Conservation (phyloP, 179 eudicot species). For the Nepenthes alata region DNA sequence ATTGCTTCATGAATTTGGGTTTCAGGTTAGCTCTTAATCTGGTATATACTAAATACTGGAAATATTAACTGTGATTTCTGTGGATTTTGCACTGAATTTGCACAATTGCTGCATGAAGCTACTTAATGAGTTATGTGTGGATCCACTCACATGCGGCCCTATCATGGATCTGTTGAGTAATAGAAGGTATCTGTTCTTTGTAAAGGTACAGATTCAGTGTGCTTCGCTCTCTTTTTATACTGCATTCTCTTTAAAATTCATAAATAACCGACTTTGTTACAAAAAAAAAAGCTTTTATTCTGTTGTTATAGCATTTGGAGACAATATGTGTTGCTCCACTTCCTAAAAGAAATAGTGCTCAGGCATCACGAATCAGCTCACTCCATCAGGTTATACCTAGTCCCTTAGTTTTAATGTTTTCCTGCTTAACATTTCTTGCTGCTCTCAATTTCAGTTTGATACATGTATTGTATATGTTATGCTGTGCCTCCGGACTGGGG, state of each 20-base stretch:
- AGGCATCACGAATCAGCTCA: constrained; percentile 81
- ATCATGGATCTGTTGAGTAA: constrained; percentile 74
- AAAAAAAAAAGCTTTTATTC: background rate
- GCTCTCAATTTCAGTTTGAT: background rate
- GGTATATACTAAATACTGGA: background rate
- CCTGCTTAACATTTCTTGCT: background rate
- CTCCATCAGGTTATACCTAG: constrained; percentile 69
- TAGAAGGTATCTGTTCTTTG: constrained; percentile 74
- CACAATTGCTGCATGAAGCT: constrained; percentile 43
- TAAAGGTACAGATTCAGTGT: constrained; percentile 42
- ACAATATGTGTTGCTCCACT: constrained; percentile 72
- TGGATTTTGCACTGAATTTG: constrained; percentile 3
- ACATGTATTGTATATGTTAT: too few relatives aligned
- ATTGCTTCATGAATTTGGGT: constrained; percentile 91
- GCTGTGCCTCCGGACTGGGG: too few relatives aligned
- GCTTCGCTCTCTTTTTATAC: background rate
- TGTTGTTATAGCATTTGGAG: constrained; percentile 61
- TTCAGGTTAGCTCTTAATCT: constrained; percentile 45
- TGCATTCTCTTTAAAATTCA: constrained; percentile 1
- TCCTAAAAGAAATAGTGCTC: constrained; percentile 67
- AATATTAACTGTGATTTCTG: background rate
- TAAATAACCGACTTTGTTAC: background rate
- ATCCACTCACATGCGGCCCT: constrained; percentile 80
- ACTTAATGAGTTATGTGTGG: constrained; percentile 73
- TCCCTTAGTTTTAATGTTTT: background rate